phyloP scores from a whole-genome alignment of 371 early-diverging fungal genomes.

The Quaeritorhiza haematococci region DNA sequence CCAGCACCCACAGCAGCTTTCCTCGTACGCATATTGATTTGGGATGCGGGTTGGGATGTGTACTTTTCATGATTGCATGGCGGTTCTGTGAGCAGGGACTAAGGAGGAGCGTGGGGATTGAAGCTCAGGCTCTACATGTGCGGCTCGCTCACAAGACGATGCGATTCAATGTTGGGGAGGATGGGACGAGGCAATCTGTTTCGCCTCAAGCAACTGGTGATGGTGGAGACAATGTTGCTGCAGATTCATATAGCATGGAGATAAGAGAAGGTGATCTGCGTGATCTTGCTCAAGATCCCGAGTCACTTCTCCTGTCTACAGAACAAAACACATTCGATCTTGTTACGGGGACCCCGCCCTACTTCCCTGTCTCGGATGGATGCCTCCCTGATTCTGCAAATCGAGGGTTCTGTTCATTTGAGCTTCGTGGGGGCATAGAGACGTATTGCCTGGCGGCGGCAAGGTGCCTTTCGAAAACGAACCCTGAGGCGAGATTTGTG shows the following conservation, averaged over 20 bases:
- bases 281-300: constrained; percentile 1
- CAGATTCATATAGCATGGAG: neutral
- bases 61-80: constrained; percentile 20
- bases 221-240: too few species aligned
- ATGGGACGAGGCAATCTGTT: too few species aligned
- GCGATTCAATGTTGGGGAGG: constrained; percentile 17
- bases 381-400: constrained; percentile 14
- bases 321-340: constrained; percentile 9
- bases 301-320: neutral
- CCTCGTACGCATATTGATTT: constrained; percentile 17
- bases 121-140: constrained; percentile 26
- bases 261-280: constrained; percentile 24
- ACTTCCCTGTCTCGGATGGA: constrained; percentile 20
- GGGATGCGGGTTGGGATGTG: constrained; percentile 26
- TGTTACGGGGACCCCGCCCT: constrained; percentile 33
- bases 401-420: constrained; percentile 31
- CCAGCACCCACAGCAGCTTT: neutral
- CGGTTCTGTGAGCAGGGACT: constrained; percentile 11
- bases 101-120: constrained; percentile 12
- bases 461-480: constrained; percentile 3
- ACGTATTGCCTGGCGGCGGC: constrained; percentile 15
- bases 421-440: constrained; percentile 26
- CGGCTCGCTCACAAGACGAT: constrained; percentile 15
- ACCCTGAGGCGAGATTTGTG: constrained; percentile 14
- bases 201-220: too few species aligned